phyloP scores from a whole-genome alignment of 345 rosid genomes.

The sweet orange (Citrus sinensis) region DVS_A1.0 CM039169.1:17229001-17229500 shows the following conservation, averaged over 20 bases:
- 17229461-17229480: slow-evolving; percentile 15
- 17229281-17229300: slow-evolving; percentile 5
- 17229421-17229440: slow-evolving; percentile 21
- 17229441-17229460: slow-evolving; percentile 20
- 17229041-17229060: neutral
- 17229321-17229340: slow-evolving; percentile 4
- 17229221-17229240: neutral
- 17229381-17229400: neutral
- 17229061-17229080: neutral
- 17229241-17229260: neutral
- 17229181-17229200: neutral
- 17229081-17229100: neutral
- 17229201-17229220: neutral
- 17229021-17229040: neutral
- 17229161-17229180: neutral
- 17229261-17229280: neutral
- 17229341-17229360: slow-evolving; percentile 14
- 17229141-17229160: neutral
- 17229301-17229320: slow-evolving; percentile 34
- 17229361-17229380: slow-evolving; percentile 13
- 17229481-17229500: slow-evolving; percentile 26
- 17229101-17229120: neutral
- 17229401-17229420: neutral
- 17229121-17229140: neutral
- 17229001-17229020: neutral